Evolutionary conservation across 1,139 yeast species (phyloP).

Genomic region (Saccharomyces hybrid): DNA sequence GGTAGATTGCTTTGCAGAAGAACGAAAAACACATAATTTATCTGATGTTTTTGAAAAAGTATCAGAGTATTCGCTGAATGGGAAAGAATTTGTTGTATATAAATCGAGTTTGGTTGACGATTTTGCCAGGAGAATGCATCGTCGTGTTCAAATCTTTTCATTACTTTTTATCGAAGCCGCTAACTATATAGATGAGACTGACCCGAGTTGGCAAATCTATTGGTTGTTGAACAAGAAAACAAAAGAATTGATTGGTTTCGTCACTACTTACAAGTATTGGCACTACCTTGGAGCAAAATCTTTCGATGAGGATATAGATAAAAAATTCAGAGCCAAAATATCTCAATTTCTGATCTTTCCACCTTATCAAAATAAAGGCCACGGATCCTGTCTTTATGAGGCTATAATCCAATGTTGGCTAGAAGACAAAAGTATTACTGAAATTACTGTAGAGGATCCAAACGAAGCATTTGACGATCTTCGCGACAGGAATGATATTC

Average conservation of each 20-base stretch:
- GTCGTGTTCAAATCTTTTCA: constrained; percentile 70
- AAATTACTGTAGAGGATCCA: constrained; percentile 91
- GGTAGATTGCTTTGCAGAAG: constrained; percentile 49
- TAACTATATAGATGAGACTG: constrained; percentile 69
- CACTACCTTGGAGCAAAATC: constrained; percentile 50
- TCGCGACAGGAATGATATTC: constrained; percentile 74
- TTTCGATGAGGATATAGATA: constrained; percentile 42
- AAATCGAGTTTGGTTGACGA: constrained; percentile 27
- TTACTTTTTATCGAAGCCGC: constrained; percentile 91
- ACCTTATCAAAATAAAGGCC: constrained; percentile 60
- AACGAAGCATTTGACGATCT: constrained; percentile 87
- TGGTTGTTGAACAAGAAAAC: constrained; percentile 29
- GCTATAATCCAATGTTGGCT: constrained; percentile 50
- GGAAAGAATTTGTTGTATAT: constrained; percentile 34
- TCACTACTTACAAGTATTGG: constrained; percentile 82
- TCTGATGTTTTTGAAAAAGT: constrained; percentile 15
- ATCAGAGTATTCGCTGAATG: constrained; percentile 30
- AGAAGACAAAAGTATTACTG: constrained; percentile 46
- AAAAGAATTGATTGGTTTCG: constrained; percentile 57
- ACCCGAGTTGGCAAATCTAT: constrained; percentile 63
- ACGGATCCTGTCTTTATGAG: constrained; percentile 62
- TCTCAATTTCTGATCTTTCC: constrained; percentile 86
- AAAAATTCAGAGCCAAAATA: constrained; percentile 58
- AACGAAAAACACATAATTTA: constrained; percentile 31
- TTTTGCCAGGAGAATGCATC: constrained; percentile 47